Base-by-base conservation (phyloP, 1,139 yeast genomes). In the Saccharomyces hybrid region DNA sequence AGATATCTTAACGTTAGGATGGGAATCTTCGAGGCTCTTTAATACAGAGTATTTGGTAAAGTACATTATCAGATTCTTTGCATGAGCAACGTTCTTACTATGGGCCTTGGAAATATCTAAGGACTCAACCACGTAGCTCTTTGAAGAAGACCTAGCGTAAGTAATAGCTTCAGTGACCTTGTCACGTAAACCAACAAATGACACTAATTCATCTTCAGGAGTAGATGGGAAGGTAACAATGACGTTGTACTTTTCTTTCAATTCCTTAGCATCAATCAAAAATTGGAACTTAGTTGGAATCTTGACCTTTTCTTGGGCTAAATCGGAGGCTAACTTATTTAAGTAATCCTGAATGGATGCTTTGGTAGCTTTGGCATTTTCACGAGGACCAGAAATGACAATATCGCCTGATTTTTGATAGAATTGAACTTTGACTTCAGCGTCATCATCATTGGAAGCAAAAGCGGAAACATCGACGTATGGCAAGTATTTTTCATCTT, bases 81-180 rank as follows among this genome's bases (percentile, higher is more conserved):
- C 96, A 65, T 91, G 97, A 31, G 74, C 69, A 56, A 83, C 71
- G 65, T 87, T 84, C 64, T 88, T 88, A 64, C 88, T 88, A 70
- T 91, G 96, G 44, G 97, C 96, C 69, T 81, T 84, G 26, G 95
- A 83, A 73, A 91, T 84, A 63, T 88, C 95, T 66, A 91, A 77
- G 26, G 82, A 74, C 63, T 86, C 90, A 49, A 86, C 83, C 71
- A 78, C 66, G 76, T 80, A 75, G 51, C 76, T 67, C 66, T 79
- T 71, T 61, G 84, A 79, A 69, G 73, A 81, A 70, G 72, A 72
- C 71, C 78, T 74, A 13, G 83, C 80, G 55, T 67, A 67, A 5
- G 78, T 78, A 61, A 85, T 77, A 34, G 96, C 96, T 25, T 73
- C 71, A 16, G 77, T 64, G 54, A 90, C 78, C 55, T 80, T 78